Base-by-base conservation (phyloP, 371 early-diverging fungal species). In the Mucor circinelloides region DNA sequence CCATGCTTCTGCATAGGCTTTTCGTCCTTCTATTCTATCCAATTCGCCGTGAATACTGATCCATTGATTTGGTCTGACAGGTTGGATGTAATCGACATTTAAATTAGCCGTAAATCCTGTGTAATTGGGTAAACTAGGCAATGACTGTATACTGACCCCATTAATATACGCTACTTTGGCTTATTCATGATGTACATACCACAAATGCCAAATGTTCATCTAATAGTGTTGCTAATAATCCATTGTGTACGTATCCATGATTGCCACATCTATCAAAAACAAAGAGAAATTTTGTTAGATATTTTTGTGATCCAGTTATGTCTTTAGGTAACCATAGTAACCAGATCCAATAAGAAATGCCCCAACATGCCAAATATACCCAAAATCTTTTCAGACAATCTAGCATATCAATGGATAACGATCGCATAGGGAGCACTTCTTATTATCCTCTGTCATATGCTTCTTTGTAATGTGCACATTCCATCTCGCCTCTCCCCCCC, bases 41-140 rank as follows among this genome's bases (percentile, higher is more conserved):
- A 92, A 60, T n/a, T 69, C 63, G 0, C 81, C 77, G 6, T 81
- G 77, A 27, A 91, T 60, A 17, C 91, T 81, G 31, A 91, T 73
- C 74, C 90, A 84, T 73, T 88, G 87, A 60, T 87, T 83, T 0
- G 90, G 84, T 28, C 74, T 71, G 25, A 87, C 87, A 21, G 91
- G 90, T 13, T 78, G 72, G 31, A 87, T 85, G 70, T 92, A 94
- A 74, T 90, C 85, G 58, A 94, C 72, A 57, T 90, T 86, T 58
- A 94, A 79, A 77, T 88, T 89, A 15, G 92, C 94, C 0, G 94
- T 94, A 68, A 91, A 85, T 0, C 91, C 94, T 17, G 88, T 81
- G 58, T 83, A 83, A 70, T 86, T 85, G 6, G 92, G 92, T 34
- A 91, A 76, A 58, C 74, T 71, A 10, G 88, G 86, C 21, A 86